Percentiles rank a stretch among this genome's conserved stretches.
phyloP scores from a whole-genome alignment of 2,329 filamentous ascomycete species.

The Penicillium psychrosexuale region DNA sequence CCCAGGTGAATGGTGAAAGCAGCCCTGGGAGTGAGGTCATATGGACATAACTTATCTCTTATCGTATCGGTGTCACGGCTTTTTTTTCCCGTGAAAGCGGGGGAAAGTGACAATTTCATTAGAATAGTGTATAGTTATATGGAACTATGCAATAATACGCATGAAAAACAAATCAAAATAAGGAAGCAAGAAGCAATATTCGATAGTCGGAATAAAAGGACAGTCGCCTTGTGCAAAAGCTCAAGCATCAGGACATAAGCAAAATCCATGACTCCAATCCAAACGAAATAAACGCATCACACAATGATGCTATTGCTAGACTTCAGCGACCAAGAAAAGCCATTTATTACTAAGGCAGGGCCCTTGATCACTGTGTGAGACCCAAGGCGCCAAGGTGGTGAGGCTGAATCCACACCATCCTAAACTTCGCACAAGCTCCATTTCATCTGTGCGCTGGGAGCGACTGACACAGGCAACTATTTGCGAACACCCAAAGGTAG shows the following conservation, averaged over 20 bases:
- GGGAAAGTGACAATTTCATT: background rate
- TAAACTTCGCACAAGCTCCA: slow-evolving; percentile 70
- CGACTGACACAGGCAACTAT: slow-evolving; percentile 81
- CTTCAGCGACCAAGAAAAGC: slow-evolving; percentile 86
- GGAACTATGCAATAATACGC: background rate
- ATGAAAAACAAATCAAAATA: background rate
- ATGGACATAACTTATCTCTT: background rate
- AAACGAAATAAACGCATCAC: background rate
- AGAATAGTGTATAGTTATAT: background rate
- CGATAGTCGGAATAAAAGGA: background rate
- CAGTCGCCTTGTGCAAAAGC: background rate
- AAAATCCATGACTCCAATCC: background rate
- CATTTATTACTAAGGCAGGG: slow-evolving; percentile 72
- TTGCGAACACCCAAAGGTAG: slow-evolving; percentile 68
- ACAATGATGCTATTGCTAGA: slow-evolving; percentile 49
- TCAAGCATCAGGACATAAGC: background rate
- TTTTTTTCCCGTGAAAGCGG: background rate
- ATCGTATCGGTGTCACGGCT: background rate
- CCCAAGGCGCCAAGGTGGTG: slow-evolving; percentile 75
- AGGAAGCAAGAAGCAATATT: background rate
- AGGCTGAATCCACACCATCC: slow-evolving; percentile 92
- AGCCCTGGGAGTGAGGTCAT: background rate
- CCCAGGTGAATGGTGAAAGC: background rate
- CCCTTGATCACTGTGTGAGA: slow-evolving; percentile 45
- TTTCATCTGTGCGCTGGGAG: slow-evolving; percentile 58